Conservation (phyloP, 495 filamentous ascomycete species). For the Trypethelium eluteriae region DNA sequence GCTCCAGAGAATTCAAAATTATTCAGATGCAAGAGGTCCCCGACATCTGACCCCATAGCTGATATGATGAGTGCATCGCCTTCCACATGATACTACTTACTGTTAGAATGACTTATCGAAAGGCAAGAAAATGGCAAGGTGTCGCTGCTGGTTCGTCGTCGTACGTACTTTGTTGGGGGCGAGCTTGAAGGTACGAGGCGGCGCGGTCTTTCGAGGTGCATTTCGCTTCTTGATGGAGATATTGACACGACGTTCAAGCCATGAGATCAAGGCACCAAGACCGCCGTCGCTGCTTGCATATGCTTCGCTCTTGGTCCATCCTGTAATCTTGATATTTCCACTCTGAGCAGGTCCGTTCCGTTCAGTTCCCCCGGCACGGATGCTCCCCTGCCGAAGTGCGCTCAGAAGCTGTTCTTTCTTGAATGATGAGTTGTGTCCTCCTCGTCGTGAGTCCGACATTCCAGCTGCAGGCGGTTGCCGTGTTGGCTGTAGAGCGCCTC, state of each 20-base stretch:
- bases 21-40: slow-evolving; percentile 19
- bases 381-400: background rate
- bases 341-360: slow-evolving; percentile 11
- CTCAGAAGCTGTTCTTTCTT: slow-evolving; percentile 28
- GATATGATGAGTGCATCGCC: slow-evolving; percentile 30
- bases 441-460: background rate
- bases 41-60: slow-evolving; percentile 16
- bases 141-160: slow-evolving; percentile 37
- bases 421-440: slow-evolving; percentile 5
- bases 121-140: slow-evolving; percentile 30
- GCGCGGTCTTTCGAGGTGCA: slow-evolving; percentile 11
- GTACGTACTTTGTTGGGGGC: slow-evolving; percentile 60
- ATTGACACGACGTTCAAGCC: slow-evolving; percentile 64
- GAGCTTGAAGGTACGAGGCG: slow-evolving; percentile 10
- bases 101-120: slow-evolving; percentile 42
- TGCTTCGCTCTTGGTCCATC: slow-evolving; percentile 71
- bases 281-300: slow-evolving; percentile 62
- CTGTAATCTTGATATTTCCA: slow-evolving; percentile 49
- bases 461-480: background rate
- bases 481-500: slow-evolving; percentile 12
- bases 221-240: slow-evolving; percentile 35
- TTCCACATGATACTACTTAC: slow-evolving; percentile 53
- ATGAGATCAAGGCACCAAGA: slow-evolving; percentile 59
- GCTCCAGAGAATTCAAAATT: slow-evolving; percentile 22
- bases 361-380: background rate